Evolutionary conservation across 2,329 filamentous ascomycete genomes (phyloP).

Genomic region (Chrysosporium keratinophilum): DNA sequence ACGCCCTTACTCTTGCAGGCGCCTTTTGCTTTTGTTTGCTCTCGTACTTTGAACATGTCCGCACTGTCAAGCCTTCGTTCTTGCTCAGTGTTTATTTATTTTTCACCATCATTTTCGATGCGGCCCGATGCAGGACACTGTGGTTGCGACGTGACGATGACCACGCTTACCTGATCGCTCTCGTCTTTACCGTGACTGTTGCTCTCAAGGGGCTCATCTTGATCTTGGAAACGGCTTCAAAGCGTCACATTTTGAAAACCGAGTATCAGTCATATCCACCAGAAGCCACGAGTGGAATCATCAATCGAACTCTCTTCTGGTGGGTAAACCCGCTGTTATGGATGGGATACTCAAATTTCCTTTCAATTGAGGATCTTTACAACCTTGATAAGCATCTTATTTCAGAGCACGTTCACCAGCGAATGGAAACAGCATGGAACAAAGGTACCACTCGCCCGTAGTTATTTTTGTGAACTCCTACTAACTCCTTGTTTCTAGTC

Average conservation of each 20-base stretch:
- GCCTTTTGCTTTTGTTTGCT: constrained; percentile 29
- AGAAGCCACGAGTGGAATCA: constrained; percentile 45
- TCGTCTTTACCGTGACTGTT: constrained; percentile 34
- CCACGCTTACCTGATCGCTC: constrained; percentile 32
- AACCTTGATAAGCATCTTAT: constrained; percentile 37
- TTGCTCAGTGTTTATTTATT: constrained; percentile 41
- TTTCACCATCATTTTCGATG: constrained; percentile 38
- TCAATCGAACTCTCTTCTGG: constrained; percentile 41
- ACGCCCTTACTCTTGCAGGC: constrained; percentile 24
- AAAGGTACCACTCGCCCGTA: constrained; percentile 24
- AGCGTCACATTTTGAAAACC: constrained; percentile 32
- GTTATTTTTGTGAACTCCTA: not conserved
- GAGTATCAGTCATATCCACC: constrained; percentile 36
- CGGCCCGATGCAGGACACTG: constrained; percentile 37
- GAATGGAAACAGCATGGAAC: constrained; percentile 33
- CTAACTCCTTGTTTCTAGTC: constrained; percentile 20
- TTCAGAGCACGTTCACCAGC: constrained; percentile 33
- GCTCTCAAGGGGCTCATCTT: constrained; percentile 37
- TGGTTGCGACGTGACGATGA: constrained; percentile 28
- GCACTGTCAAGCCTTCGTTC: constrained; percentile 38
- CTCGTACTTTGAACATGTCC: constrained; percentile 41
- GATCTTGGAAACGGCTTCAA: constrained; percentile 38
- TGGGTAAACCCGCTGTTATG: constrained; percentile 47
- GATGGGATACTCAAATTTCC: constrained; percentile 37
- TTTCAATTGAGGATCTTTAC: constrained; percentile 39